Conservation (phyloP, 345 rosid genomes). For the Eucalyptus guilfoylei region DNA sequence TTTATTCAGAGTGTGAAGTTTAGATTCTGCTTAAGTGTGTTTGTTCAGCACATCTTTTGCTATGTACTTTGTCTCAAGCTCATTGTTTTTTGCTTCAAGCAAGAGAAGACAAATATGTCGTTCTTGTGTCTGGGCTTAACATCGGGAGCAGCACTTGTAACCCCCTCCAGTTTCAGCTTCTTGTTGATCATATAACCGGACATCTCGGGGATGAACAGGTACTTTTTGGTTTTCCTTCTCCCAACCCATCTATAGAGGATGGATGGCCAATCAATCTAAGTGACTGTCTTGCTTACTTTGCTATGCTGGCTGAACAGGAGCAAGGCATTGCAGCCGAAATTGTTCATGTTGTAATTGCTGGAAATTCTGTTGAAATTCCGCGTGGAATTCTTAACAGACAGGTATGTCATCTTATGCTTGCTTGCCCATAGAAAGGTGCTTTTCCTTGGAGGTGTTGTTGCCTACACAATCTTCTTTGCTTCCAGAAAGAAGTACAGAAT, state of each 20-base stretch:
- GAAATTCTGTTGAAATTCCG: slow-evolving; percentile 84
- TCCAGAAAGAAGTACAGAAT: neutral
- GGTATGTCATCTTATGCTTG: slow-evolving; percentile 17
- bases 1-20: neutral
- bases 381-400: slow-evolving; percentile 60
- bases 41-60: neutral
- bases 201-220: slow-evolving; percentile 91
- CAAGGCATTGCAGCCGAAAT: slow-evolving; percentile 71
- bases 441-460: neutral
- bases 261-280: neutral
- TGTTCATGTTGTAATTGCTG: slow-evolving; percentile 85
- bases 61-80: neutral
- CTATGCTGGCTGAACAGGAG: slow-evolving; percentile 29
- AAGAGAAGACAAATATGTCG: slow-evolving; percentile 81
- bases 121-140: slow-evolving; percentile 74
- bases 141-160: slow-evolving; percentile 60
- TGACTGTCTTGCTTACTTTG: neutral
- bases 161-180: slow-evolving; percentile 90
- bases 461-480: neutral
- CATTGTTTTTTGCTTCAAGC: slow-evolving; percentile 3
- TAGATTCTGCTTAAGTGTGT: neutral
- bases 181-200: slow-evolving; percentile 92
- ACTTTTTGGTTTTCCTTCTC: neutral
- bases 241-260: neutral
- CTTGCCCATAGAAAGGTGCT: neutral